Percentiles rank a stretch among this genome's conserved stretches.
phyloP scores from a whole-genome alignment of 2,329 filamentous ascomycete genomes.

The Diaporthe longicolla region DNA sequence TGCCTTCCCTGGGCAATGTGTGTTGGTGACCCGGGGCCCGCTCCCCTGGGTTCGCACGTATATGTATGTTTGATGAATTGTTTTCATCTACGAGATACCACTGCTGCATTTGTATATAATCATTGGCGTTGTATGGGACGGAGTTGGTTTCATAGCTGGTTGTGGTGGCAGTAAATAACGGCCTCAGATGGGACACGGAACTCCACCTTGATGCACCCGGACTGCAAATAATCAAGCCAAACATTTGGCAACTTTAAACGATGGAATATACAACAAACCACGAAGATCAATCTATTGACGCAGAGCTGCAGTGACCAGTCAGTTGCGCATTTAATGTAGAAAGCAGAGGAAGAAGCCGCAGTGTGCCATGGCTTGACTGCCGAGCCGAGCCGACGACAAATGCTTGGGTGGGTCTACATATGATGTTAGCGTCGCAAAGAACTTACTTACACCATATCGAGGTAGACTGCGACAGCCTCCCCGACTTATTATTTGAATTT shows the following conservation, averaged over 20 bases:
- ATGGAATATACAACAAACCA: not conserved
- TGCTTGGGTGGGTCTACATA: conserved; percentile 13
- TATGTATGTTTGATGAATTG: conserved; percentile 16
- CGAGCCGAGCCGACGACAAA: conserved; percentile 34
- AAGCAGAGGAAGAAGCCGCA: not conserved
- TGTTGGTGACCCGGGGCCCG: not conserved
- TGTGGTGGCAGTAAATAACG: not conserved
- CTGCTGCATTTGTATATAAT: conserved; percentile 27
- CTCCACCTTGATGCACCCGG: too few relatives aligned
- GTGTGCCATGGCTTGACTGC: not conserved
- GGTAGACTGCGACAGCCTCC: not conserved
- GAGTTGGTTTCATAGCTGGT: not conserved
- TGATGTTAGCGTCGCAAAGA: not conserved
- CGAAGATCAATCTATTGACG: not conserved
- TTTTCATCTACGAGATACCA: conserved; percentile 28
- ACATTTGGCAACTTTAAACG: not conserved
- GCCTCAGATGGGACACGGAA: not conserved
- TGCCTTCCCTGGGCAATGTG: too few relatives aligned
- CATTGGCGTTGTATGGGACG: not conserved
- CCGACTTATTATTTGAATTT: not conserved
- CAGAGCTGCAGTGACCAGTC: not conserved
- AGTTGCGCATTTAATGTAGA: not conserved
- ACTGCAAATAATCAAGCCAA: not conserved
- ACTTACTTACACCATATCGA: conserved; percentile 24
- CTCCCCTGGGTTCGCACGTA: not conserved